A percentile compares a stretch with the other conserved stretches of the same genome.
Conservation (phyloP, 352 stramenopile species). For the Globisporangium ultimum region DNA sequence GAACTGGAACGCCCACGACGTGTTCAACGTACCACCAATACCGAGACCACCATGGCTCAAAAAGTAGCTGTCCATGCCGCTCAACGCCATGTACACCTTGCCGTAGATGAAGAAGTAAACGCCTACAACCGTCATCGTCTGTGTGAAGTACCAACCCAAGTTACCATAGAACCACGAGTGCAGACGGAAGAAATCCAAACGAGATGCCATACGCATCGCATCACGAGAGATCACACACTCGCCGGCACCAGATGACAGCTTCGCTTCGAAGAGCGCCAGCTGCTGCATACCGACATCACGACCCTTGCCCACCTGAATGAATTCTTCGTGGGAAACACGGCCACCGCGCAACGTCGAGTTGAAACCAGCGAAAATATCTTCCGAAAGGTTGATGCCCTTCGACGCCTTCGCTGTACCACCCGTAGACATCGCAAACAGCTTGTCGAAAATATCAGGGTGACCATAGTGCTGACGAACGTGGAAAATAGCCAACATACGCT, state of each 20-base stretch:
- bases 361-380: slow-evolving; percentile 89
- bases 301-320: slow-evolving; percentile 93
- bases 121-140: slow-evolving; percentile 96
- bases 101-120: slow-evolving; percentile 99
- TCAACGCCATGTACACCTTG: slow-evolving; percentile 94
- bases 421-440: slow-evolving; percentile 78
- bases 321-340: slow-evolving; percentile 76
- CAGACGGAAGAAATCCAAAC: slow-evolving; percentile 97
- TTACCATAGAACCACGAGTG: slow-evolving; percentile 98
- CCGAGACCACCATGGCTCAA: slow-evolving; percentile 91
- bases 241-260: slow-evolving; percentile 94
- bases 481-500: slow-evolving; percentile 75
- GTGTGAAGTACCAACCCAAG: slow-evolving; percentile 98
- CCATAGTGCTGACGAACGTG: slow-evolving; percentile 84
- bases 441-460: slow-evolving; percentile 88
- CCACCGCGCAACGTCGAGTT: slow-evolving; percentile 78
- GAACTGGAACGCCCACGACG: slow-evolving; percentile 94
- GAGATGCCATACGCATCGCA: slow-evolving; percentile 93
- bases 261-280: slow-evolving; percentile 98
- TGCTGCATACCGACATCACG: slow-evolving; percentile 99
- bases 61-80: slow-evolving; percentile 89
- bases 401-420: slow-evolving; percentile 80
- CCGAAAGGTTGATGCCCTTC: slow-evolving; percentile 81
- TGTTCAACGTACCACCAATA: slow-evolving; percentile 94
- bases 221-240: slow-evolving; percentile 97